phyloP scores from a whole-genome alignment of 306 rosid genomes.

The Quercus alba region DNA sequence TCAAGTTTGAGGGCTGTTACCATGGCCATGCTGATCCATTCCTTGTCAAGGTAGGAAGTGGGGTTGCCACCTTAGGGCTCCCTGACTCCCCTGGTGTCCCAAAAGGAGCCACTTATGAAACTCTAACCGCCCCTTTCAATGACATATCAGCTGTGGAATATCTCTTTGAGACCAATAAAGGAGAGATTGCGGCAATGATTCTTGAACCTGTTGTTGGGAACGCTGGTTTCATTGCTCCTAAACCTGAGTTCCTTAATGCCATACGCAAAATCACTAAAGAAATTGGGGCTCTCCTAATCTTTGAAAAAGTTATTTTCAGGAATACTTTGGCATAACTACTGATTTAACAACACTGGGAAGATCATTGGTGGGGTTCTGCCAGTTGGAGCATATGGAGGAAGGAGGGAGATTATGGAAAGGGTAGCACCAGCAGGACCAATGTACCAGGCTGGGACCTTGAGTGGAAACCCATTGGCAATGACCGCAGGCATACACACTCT shows the following conservation, averaged over 20 bases:
- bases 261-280: slow-evolving; percentile 73
- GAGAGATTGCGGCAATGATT: slow-evolving; percentile 70
- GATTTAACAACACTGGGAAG: slow-evolving; percentile 81
- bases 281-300: slow-evolving; percentile 62
- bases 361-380: slow-evolving; percentile 98
- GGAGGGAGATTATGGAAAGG: slow-evolving; percentile 93
- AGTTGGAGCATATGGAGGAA: slow-evolving; percentile 37
- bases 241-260: slow-evolving; percentile 58
- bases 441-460: slow-evolving; percentile 98
- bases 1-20: slow-evolving; percentile 96
- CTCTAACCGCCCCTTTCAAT: slow-evolving; percentile 79
- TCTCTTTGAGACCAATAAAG: slow-evolving; percentile 61
- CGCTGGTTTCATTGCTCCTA: slow-evolving; percentile 79
- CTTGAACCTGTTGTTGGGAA: slow-evolving; percentile 97
- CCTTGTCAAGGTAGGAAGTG: slow-evolving; percentile 96
- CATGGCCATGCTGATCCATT: slow-evolving; percentile 99
- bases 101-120: slow-evolving; percentile 75
- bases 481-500: slow-evolving; percentile 97
- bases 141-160: slow-evolving; percentile 67
- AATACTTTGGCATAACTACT: slow-evolving; percentile 82
- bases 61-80: slow-evolving; percentile 92
- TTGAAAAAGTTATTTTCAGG: slow-evolving; percentile 96
- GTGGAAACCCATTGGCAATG: slow-evolving; percentile 98
- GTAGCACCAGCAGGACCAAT: slow-evolving; percentile 98
- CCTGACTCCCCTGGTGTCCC: slow-evolving; percentile 99